A percentile compares a stretch with the other conserved stretches of the same genome.
These are phyloP conservation scores for Xylaria grammica DNA, from an alignment of 495 filamentous ascomycete species.

Conservation along the genomic window DNA sequence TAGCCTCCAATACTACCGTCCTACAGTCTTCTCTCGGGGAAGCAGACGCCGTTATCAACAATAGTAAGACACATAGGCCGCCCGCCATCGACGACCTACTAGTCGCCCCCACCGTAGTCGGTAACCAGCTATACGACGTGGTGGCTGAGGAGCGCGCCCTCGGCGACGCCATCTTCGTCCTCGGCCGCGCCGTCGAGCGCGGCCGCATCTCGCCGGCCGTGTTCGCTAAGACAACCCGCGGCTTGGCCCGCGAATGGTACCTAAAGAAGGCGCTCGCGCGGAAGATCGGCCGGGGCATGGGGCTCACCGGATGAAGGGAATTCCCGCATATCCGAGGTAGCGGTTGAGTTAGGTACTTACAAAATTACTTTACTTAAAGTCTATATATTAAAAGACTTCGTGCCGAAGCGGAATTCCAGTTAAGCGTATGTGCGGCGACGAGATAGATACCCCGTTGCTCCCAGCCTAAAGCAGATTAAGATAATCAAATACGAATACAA, in stretches of 20 bases:
- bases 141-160: constrained; percentile 85
- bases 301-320: constrained; percentile 41
- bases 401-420: background rate
- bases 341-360: no score
- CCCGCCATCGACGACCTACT: constrained; percentile 82
- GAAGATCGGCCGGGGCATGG: constrained; percentile 90
- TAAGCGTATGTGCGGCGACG: background rate
- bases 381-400: no score
- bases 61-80: constrained; percentile 34
- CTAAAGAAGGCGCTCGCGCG: constrained; percentile 85
- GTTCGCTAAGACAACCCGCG: constrained; percentile 83
- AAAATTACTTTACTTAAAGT: background rate
- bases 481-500: no score
- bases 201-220: constrained; percentile 79
- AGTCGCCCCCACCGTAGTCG: constrained; percentile 92
- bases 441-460: constrained; percentile 14
- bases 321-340: no score
- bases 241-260: constrained; percentile 85
- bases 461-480: no score
- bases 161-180: constrained; percentile 81
- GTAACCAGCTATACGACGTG: constrained; percentile 86
- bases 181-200: constrained; percentile 80
- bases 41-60: constrained; percentile 76
- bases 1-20: constrained; percentile 77
- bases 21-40: constrained; percentile 75